Evolutionary conservation across 169 alveolate genomes (phyloP).

Genomic region (Toxoplasma gondii): DNA sequence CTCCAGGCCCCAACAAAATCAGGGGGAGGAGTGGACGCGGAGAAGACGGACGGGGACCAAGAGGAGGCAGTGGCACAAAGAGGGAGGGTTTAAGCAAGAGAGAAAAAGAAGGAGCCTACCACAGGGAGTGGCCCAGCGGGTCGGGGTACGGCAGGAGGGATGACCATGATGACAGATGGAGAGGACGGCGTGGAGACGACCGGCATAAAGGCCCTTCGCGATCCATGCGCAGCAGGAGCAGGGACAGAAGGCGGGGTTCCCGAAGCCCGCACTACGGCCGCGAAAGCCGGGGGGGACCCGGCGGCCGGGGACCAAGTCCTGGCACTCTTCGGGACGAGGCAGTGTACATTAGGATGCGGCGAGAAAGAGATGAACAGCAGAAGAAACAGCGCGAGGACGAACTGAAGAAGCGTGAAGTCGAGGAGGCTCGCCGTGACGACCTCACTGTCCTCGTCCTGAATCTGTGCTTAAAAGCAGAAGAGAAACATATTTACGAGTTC

Average conservation of each 20-base stretch:
- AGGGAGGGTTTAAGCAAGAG: not conserved
- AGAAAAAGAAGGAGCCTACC: not conserved
- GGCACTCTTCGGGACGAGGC: not conserved
- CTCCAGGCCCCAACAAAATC: not conserved
- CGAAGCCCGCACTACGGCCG: slow-evolving; percentile 31
- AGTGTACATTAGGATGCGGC: slow-evolving; percentile 17
- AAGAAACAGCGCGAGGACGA: slow-evolving; percentile 79
- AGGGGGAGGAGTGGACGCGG: slow-evolving; percentile 48
- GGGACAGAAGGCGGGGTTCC: not conserved
- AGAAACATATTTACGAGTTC: slow-evolving; percentile 94
- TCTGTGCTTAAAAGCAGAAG: slow-evolving; percentile 93
- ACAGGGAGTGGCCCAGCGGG: not conserved
- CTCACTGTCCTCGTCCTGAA: slow-evolving; percentile 95
- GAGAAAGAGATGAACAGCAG: slow-evolving; percentile 68
- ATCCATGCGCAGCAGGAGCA: slow-evolving; percentile 18
- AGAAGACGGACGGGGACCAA: slow-evolving; percentile 27
- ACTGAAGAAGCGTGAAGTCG: slow-evolving; percentile 87
- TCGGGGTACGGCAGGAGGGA: slow-evolving; percentile 2
- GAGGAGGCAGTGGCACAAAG: slow-evolving; percentile 38
- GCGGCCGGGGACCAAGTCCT: slow-evolving; percentile 44
- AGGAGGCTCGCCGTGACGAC: slow-evolving; percentile 98
- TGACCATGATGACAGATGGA: not conserved
- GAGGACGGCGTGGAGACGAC: not conserved
- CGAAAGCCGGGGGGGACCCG: slow-evolving; percentile 59
- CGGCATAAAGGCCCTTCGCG: not conserved